Base-by-base conservation (phyloP, 2,329 filamentous ascomycete genomes). In the Phyllosticta citriasiana region DNA sequence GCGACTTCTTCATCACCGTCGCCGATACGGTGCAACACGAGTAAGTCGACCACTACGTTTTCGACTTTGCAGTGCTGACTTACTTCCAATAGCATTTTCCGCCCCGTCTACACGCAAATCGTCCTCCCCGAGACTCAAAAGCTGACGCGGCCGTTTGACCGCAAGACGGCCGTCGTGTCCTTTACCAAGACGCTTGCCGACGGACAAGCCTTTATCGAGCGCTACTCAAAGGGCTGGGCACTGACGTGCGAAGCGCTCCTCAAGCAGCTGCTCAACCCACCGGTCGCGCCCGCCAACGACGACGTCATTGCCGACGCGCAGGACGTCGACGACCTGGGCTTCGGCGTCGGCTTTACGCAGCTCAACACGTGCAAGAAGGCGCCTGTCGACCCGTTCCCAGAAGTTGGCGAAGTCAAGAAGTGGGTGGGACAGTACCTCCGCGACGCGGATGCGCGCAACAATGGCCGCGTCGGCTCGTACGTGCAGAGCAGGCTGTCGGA, bases 311-410 rank as follows among this genome's bases (percentile, higher is more conserved):
- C 85, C 10, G 94, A 97, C 71, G 87, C 91, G 2, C 40, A 47
- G n/a, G 93, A 97, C 69, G 89, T 96, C 26, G 94, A 99, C 68
- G 94, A 99, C 72, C 86, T 97, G 66, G 88, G 90, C 27, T 99
- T 99, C 70, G 94, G 94, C 26, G 86, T 97, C 65, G 93, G 91
- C 8, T 99, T 96, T 76, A 97, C 94, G 0, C 87, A 89, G 33
- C 82, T 99, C 64, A 96, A 93, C 77, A 97, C 93, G 0, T 94
- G 93, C 78, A 90, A 88, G 72, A 86, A 86, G 63, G 79, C 84
- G 3, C 77, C 83, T 1, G 82, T 81, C 57, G 94, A 97, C 72
- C 88, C 92, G 22, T 97, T 91, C 79, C 88, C 92, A 0, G 88
- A 97, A 64, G 85, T 96, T 14, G 82, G 84, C 4, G 87, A 91